Evolutionary conservation across 2,329 filamentous ascomycete genomes (phyloP), one percentile per base, ranked within the genome.

Genomic region (Orbilia blumenaviensis): DNA sequence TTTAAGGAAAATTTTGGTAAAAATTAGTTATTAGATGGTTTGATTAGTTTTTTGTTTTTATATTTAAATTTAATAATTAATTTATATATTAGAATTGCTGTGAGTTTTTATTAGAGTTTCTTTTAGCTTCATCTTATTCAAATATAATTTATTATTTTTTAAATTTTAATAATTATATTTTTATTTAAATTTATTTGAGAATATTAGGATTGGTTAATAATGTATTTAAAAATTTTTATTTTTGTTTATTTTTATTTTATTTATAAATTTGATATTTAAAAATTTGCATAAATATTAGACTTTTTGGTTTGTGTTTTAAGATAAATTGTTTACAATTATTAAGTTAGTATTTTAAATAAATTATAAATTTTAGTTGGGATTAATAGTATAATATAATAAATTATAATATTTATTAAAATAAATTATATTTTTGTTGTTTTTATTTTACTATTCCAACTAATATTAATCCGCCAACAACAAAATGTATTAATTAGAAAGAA

Each of bases 101-200:
- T 81, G 80, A 84, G 83, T 82, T 81, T 83, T 81, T 81, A 84
- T 82, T 81, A 84, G 81, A 83, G 82, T 83, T 82, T 84, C 80
- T 81, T 83, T 82, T 84, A 81, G 81, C 82, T 84, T 84, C 81
- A 83, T 82, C 78, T 81, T 84, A 83, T 83, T 82, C 81, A 84
- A 79, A 81, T 80, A 84, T 84, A 84, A 81, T 83, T 83, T 81
- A 83, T 81, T 81, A 83, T 83, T 81, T 83, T 84, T 83, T 81
- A 81, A 82, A 81, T 83, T 81, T 81, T 80, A 84, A 82, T 80
- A 83, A 81, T 81, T 81, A 83, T 83, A 80, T 81, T 84, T 81
- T 79, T 84, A 84, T 81, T 83, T 82, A 84, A 83, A 83, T 84
- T 82, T 81, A 83, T 84, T 81, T 80, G 80, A 83, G 81, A 78